Conservation (phyloP, 164 flowering plant genomes). For the Dillenia suffruticosa region DNA sequence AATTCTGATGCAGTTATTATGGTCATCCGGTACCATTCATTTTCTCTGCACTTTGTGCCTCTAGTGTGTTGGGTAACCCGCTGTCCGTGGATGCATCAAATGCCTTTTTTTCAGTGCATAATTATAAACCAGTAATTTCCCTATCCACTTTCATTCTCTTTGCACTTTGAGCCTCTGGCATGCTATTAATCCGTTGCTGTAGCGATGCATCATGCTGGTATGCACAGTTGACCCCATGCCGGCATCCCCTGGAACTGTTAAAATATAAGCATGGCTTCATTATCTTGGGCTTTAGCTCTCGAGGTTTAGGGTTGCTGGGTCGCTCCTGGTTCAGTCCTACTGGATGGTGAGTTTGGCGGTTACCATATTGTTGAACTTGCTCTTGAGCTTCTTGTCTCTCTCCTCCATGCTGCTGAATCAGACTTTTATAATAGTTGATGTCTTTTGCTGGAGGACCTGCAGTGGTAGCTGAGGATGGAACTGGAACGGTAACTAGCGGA, state of each 20-base stretch:
- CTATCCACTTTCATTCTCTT: constrained; percentile 90
- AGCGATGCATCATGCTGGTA: constrained; percentile 60
- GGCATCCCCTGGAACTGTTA: constrained; percentile 81
- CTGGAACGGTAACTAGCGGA: constrained; percentile 15
- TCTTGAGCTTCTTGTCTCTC: constrained; percentile 44
- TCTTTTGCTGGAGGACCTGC: constrained; percentile 47
- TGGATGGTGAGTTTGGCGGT: constrained; percentile 20
- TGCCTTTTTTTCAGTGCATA: too few species aligned
- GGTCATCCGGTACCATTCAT: too few species aligned
- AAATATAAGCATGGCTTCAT: constrained; percentile 79
- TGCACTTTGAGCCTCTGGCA: constrained; percentile 47
- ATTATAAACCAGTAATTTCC: constrained; percentile 35
- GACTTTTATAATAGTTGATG: constrained; percentile 69
- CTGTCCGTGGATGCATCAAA: too few species aligned
- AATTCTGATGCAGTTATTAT: too few species aligned
- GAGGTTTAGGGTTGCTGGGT: constrained; percentile 26
- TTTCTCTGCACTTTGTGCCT: too few species aligned
- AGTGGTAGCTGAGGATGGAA: constrained; percentile 14
- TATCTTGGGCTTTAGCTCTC: constrained; percentile 54
- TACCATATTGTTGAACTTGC: constrained; percentile 21
- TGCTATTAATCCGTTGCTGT: constrained; percentile 33
- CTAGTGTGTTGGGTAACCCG: too few species aligned
- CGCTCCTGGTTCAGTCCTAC: constrained; percentile 25
- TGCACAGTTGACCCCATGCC: constrained; percentile 74
- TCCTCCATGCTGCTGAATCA: constrained; percentile 90